Conservation (phyloP, 148 eudicot genomes). For the Nepenthes gracilis region DNA sequence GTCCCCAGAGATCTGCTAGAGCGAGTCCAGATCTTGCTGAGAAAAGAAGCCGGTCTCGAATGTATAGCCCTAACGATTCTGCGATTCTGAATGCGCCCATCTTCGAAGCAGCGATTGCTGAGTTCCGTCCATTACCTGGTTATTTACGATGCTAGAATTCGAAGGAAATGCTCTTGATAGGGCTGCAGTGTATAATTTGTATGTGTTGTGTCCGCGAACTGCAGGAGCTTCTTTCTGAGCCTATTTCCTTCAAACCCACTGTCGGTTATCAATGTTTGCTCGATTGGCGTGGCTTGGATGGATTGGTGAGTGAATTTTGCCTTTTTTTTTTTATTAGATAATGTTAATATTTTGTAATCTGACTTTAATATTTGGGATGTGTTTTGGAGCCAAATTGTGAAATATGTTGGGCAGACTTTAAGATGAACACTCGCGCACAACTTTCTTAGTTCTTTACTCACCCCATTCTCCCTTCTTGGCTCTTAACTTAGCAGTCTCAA, state of each 20-base stretch:
- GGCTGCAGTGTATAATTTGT: constrained; percentile 13
- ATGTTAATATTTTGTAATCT: too few relatives aligned
- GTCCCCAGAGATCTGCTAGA: constrained; percentile 7
- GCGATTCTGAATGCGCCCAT: background rate
- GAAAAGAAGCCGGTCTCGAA: constrained; percentile 7
- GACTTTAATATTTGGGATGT: too few relatives aligned
- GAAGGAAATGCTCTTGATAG: constrained; percentile 6
- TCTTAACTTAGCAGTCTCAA: too few relatives aligned
- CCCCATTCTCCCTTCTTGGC: too few relatives aligned
- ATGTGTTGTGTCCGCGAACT: constrained; percentile 8
- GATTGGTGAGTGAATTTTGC: constrained; percentile 40
- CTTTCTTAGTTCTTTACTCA: too few relatives aligned
- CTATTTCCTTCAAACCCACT: constrained; percentile 43
- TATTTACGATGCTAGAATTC: constrained; percentile 4
- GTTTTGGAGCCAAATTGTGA: too few relatives aligned
- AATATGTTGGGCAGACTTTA: too few relatives aligned
- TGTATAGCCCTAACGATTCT: constrained; percentile 4
- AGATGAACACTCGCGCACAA: too few relatives aligned
- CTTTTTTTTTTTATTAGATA: too few relatives aligned
- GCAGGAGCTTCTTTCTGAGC: constrained; percentile 11
- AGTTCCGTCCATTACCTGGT: constrained; percentile 4
- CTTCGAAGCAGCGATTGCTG: constrained; percentile 7
- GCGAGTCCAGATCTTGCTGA: constrained; percentile 7
- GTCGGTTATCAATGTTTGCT: constrained; percentile 56
- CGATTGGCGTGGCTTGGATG: constrained; percentile 58